Base-by-base conservation (phyloP, 768 basidiomycete genomes). In the Paxillus involutus region DNA sequence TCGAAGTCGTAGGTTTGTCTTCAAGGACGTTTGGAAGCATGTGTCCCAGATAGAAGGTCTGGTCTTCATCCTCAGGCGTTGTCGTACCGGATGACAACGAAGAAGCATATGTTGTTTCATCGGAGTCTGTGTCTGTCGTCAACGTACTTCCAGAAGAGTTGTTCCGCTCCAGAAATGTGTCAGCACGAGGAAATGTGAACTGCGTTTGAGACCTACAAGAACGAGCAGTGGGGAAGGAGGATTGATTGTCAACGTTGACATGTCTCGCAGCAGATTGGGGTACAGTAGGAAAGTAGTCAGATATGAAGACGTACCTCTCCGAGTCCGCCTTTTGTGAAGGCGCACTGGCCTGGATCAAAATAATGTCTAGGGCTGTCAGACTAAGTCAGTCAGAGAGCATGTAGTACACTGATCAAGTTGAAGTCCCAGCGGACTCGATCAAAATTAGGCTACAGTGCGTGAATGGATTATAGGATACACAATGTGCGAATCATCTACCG, bases 81-180 rank as follows among this genome's bases (percentile, higher is more conserved):
- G 67, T 68, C 62, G 66, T 61, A 21, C 66, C 67, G 46, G 67
- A 70, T 42, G 68, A 68, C 43, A 63, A 68, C 43, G 66, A 68
- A 0, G 56, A 42, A 5, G 40, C 40, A 26, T 68, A 68, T 42
- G 54, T 51, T 24, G 35, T 32, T 45, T 57, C 66, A 45, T 59
- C 61, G 10, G 16, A 17, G 10, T 68, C 68, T 8, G 61, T 68
- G 17, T 65, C 68, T 14, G 59, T 56, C 9, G 59, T 48, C 10
- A 55, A 35, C 4, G 59, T 58, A 12, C 56, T 62, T 24, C 42
- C 44, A 19, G 61, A 62, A 29, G 39, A 48, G 39, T 57, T 57
- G 47, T 46, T 43, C 10, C 24, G 49, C 59, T 53, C 44, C 52
- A 47, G 39, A 24, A 11, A 3, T 19, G 33, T 11, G 26, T 59